Base-by-base conservation (phyloP, 331 rosid species). In the Cydonia oblonga region DNA sequence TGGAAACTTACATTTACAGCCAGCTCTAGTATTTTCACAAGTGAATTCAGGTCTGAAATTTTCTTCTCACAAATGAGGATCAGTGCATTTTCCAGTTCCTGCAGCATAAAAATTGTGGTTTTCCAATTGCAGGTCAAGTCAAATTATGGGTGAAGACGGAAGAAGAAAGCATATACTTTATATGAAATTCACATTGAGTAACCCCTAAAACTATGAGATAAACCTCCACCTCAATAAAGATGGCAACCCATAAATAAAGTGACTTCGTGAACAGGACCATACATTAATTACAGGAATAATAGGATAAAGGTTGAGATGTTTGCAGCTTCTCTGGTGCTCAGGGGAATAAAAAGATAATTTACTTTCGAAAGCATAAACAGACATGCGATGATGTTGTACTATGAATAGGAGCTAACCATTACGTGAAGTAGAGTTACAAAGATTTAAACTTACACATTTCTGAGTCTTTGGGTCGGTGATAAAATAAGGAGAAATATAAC, bases 401-500 rank as follows among this genome's bases (percentile, higher is more conserved):
- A 67, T 13, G 57, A 38, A 4, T 49, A 38, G 14, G 44, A 40
- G 56, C 19, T 15, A 51, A 49, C 54, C 54, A 49, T 49, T 40
- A 40, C 7, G 0, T 54, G 30, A 11, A 30, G 8, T 51, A 10
- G 22, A 67, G 51, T 30, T 65, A 70, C 24, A 33, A 32, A 69
- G 49, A 61, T 75, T 22, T 18, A 20, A 67, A 75, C 97, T 86
- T 88, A 93, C 98, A 85, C 98, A 93, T 84, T 90, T 93, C 77
- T 81, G 98, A 70, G 88, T 89, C 85, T 82, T 89, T 76, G 81
- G 92, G 79, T 93, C 90, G 51, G 90, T 91, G 61, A 93, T 78
- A 84, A 93, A 93, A 81, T 93, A 89, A 59, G 98, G 97, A 84
- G 98, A 91, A 73, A 93, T 86, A 56, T 86, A 91, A 49, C 97